These are phyloP conservation scores for Coffea humblotiana DNA, from an alignment of 305 asterid genomes.

Conservation along the genomic window DNA sequence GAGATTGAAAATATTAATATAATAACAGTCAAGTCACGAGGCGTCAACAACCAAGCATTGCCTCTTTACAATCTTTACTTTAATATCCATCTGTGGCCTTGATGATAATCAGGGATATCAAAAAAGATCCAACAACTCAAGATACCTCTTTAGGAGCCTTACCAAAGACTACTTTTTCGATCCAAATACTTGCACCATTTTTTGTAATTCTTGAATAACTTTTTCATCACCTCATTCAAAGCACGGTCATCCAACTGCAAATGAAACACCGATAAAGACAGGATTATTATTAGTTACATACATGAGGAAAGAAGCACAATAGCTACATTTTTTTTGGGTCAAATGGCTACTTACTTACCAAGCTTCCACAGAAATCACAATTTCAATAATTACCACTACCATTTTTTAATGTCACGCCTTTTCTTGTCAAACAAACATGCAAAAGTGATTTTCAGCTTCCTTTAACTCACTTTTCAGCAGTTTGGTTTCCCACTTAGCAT, in stretches of 20 bases:
- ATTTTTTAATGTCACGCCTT: too few species aligned
- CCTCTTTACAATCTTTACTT: not conserved
- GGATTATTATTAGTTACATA: not conserved
- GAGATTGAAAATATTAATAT: not conserved
- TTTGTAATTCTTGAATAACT: conserved; percentile 94
- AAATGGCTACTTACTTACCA: too few species aligned
- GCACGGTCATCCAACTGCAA: conserved; percentile 94
- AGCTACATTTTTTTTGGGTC: too few species aligned
- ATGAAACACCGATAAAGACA: conserved; percentile 8
- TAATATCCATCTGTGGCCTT: not conserved
- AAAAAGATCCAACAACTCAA: not conserved
- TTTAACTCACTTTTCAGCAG: too few species aligned
- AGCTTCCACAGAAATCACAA: too few species aligned
- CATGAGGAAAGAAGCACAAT: not conserved
- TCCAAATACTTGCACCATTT: conserved; percentile 99
- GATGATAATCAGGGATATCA: not conserved
- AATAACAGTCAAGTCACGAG: not conserved
- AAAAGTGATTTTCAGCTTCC: too few species aligned
- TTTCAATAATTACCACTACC: too few species aligned
- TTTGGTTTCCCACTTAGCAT: too few species aligned
- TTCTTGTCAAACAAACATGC: too few species aligned
- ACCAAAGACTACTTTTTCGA: conserved; percentile 96
- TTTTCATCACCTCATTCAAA: conserved; percentile 95
- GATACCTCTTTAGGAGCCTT: conserved; percentile 18
- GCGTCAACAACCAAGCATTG: not conserved